Base-by-base conservation (phyloP, 768 basidiomycete species). In the Dendrothele bispora region DNA sequence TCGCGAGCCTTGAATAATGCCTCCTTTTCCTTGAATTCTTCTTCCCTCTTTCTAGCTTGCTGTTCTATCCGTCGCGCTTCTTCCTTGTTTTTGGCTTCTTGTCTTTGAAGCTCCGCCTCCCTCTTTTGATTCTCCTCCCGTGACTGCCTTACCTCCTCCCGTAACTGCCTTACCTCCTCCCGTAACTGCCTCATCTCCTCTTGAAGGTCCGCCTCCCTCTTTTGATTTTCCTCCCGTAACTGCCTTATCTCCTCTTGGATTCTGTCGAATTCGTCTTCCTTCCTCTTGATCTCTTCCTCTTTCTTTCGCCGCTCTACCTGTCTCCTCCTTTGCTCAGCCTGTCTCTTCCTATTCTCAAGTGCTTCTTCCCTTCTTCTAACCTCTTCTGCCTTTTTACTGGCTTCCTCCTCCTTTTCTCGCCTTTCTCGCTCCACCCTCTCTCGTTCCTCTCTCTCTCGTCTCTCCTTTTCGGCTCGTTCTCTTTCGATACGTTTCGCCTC, bases 71-170 rank as follows among this genome's bases (percentile, higher is more conserved):
- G 62, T 49, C 51, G 57, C 10, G 66, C 50, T 48, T 72, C 71
- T 28, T 71, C 69, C 46, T 73, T 70, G 5, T 66, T 61, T 43
- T 68, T 68, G 27, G 64, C 61, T 32, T 61, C 57, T 29, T 61
- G 60, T 7, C 51, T 58, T 15, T 52, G 52, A 4, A 57, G 59
- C 37, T 66, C 61, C 26, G 58, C 56, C 39, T 68, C 61, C 39
- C 59, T 52, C 46, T 53, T 12, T 45, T 24, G 48, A n/a, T 53
- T 58, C 36, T 58, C 55, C 42, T 54, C 55, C 43, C 59, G 61
- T 39, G 59, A 58, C n/a, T 46, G 50, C 32, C 36, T 48, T 1
- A 52, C 54, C 24, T 59, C 58, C 24, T 50, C 52, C 25, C 54
- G 54, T 37, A 49, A 49, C 39, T 35, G 55, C 0, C 22, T 46